Evolutionary conservation across 2,329 filamentous ascomycete genomes (phyloP).

Genomic region (Phaeosphaeriaceae sp.): DNA sequence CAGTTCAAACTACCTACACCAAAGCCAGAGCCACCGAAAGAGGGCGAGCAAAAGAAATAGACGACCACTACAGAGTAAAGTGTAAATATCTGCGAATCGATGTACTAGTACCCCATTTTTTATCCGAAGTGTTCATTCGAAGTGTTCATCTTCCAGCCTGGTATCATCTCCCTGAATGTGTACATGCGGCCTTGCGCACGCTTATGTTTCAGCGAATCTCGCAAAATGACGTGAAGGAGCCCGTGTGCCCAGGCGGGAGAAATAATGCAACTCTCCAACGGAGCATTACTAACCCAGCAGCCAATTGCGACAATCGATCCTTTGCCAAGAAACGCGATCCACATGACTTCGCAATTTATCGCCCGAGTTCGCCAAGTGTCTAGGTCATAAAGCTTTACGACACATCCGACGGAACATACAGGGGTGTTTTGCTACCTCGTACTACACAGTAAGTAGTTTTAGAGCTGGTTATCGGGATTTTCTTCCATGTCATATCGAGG

Average conservation of each 20-base stretch:
- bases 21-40: conserved; percentile 86
- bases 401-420: no score
- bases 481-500: no score
- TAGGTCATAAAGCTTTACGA: background rate
- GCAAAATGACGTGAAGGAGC: background rate
- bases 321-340: conserved; percentile 13
- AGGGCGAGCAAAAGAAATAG: conserved; percentile 92
- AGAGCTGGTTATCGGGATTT: no score
- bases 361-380: conserved; percentile 14
- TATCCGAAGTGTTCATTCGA: background rate
- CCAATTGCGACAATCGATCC: background rate
- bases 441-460: no score
- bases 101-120: conserved; percentile 19
- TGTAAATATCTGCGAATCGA: conserved; percentile 50
- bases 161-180: background rate
- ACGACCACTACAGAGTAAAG: conserved; percentile 35
- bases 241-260: no score
- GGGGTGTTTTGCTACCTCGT: no score
- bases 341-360: conserved; percentile 14
- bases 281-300: background rate
- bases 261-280: background rate
- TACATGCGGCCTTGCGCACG: background rate
- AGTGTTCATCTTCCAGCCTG: background rate
- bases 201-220: background rate
- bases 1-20: conserved; percentile 93